These are phyloP conservation scores for Umbelopsis vinacea DNA, from an alignment of 192 early-diverging fungal species.

Conservation along the genomic window DNA sequence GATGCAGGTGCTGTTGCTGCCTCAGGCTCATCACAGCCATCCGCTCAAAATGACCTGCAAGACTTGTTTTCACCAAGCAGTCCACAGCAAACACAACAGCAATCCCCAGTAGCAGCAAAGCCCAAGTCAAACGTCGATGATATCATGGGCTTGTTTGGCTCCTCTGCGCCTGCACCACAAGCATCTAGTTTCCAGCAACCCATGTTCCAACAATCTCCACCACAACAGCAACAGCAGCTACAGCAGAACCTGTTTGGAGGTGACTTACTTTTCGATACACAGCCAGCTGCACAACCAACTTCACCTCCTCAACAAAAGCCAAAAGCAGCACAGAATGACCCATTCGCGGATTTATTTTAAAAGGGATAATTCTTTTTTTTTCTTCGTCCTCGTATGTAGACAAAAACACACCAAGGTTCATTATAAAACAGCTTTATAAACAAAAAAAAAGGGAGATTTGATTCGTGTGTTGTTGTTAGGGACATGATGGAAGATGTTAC, in stretches of 20 bases:
- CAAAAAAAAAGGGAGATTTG: neutral
- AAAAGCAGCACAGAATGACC: constrained; percentile 31
- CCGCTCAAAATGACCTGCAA: constrained; percentile 26
- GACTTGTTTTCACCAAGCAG: constrained; percentile 47
- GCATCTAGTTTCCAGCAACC: neutral
- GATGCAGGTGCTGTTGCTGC: constrained; percentile 42
- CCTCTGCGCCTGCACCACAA: neutral
- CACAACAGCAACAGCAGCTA: constrained; percentile 8
- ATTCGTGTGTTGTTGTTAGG: neutral
- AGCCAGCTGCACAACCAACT: constrained; percentile 27
- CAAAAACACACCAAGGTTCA: neutral
- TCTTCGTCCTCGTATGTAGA: constrained; percentile 13
- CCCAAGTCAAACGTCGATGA: constrained; percentile 20
- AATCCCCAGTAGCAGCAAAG: neutral
- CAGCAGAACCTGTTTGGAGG: constrained; percentile 34
- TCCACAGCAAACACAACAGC: constrained; percentile 20
- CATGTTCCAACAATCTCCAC: neutral
- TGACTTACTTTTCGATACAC: constrained; percentile 31
- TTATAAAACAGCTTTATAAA: neutral
- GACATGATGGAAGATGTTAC: constrained; percentile 7
- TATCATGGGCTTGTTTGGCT: constrained; percentile 33
- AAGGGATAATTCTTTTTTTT: neutral
- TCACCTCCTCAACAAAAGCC: constrained; percentile 35
- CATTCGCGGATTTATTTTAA: constrained; percentile 46
- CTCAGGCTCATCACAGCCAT: constrained; percentile 7